These are phyloP conservation scores for Penicillium coffeae DNA, from an alignment of 495 filamentous ascomycete species.

Conservation along the genomic window DNA sequence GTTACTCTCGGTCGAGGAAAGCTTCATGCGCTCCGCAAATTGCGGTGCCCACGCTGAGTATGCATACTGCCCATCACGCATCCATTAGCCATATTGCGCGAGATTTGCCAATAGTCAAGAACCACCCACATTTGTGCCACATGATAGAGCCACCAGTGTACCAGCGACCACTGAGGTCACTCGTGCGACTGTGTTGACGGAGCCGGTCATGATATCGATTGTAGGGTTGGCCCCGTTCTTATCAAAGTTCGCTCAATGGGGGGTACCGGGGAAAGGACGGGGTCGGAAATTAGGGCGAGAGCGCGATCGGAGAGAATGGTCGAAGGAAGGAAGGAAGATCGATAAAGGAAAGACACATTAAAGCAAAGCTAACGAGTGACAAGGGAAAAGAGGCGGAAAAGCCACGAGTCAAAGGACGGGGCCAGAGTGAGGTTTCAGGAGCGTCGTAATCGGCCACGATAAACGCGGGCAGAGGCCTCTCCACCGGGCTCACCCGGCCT, in stretches of 20 bases:
- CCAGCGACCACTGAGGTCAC: slow-evolving; percentile 79
- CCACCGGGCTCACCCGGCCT: slow-evolving; percentile 11
- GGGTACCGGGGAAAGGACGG: not conserved
- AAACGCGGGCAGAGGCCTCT: slow-evolving; percentile 7
- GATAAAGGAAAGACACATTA: slow-evolving; percentile 11
- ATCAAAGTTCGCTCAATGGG: not conserved
- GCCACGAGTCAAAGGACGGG: slow-evolving; percentile 1
- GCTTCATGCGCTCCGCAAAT: slow-evolving; percentile 78
- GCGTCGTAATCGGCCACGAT: slow-evolving; percentile 26
- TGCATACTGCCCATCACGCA: slow-evolving; percentile 64
- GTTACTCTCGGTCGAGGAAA: slow-evolving; percentile 87
- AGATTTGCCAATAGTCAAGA: not conserved
- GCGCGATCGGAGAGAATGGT: not conserved
- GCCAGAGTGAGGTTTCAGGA: slow-evolving; percentile 9
- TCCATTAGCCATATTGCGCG: slow-evolving; percentile 6
- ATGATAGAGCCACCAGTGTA: slow-evolving; percentile 79
- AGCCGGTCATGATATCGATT: slow-evolving; percentile 21
- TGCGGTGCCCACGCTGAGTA: slow-evolving; percentile 98
- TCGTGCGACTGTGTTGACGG: slow-evolving; percentile 37
- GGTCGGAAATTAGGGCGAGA: slow-evolving; percentile 1
- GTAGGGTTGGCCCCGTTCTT: no score
- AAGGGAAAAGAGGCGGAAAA: not conserved
- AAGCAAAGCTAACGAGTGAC: slow-evolving; percentile 10
- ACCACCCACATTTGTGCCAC: slow-evolving; percentile 80
- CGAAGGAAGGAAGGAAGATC: not conserved